Evolutionary conservation across 2,329 filamentous ascomycete species (phyloP), one percentile per base, ranked within the genome.

Genomic region (Cladosporium sp.): DNA sequence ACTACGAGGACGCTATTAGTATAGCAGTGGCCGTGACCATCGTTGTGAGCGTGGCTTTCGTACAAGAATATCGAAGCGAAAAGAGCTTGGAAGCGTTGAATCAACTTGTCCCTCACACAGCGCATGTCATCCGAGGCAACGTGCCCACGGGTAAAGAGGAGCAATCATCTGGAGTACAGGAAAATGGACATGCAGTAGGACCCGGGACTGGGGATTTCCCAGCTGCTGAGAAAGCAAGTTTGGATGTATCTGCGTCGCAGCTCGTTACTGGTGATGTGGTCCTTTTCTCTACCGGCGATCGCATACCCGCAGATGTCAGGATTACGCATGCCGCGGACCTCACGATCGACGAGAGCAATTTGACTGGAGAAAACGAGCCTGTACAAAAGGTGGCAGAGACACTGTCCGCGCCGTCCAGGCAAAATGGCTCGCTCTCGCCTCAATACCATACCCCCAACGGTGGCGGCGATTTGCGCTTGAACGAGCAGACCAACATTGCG

Each of bases 21-120:
- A 99, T 99, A 69, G 89, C 93, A 0, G 86, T 96, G 32, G 94
- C 94, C 1, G 94, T 99, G 20, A 96, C 92, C 24, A 99, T 99
- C 65, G 94, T 99, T 5, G 92, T 99, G 22, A 89, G 88, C 0
- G 94, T 99, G 40, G 94, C 93, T 1, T 99, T 99, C 66, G 85
- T 97, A 53, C 94, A 99, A 71, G 94, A 99, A 75, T 99, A 99
- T 73, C 83, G 94, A 59, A 97, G 94, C 7, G 94, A 99, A 72
- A 95, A 99, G 74, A 97, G 93, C 2, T 85, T 99, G 64, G 94
- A 99, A 74, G 94, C 94, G 19, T 78, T 99, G 65, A 97, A 89
- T 69, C 90, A 94, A 66, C 78, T 99, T 24, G 93, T 99, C 0
- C 95, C 94, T 25, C 95, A 97, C 71, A 91, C 92, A 71, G 94